A percentile compares a stretch with the other conserved stretches of the same genome.
Evolutionary conservation across 257 asterid species (phyloP).

Genomic region (Paulownia fortunei): DNA sequence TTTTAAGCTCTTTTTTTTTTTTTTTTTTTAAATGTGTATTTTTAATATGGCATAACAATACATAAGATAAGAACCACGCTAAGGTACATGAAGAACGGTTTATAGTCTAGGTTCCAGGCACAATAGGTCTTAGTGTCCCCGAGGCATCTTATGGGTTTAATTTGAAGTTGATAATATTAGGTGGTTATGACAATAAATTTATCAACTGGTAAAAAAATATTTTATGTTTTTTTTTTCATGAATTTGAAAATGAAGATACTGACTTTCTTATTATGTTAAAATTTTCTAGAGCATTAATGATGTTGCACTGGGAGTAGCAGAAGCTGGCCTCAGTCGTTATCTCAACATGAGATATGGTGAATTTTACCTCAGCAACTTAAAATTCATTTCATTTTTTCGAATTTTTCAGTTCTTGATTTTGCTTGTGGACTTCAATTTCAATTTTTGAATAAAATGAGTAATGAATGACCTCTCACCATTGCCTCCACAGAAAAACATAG

Average conservation of each 20-base stretch:
- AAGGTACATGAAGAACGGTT: no score
- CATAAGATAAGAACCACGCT: no score
- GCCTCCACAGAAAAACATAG: background rate
- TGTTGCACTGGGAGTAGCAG: constrained; percentile 48
- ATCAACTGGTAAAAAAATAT: no score
- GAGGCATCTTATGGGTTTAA: no score
- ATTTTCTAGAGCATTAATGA: constrained; percentile 43
- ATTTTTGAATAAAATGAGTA: background rate
- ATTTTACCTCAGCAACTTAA: background rate
- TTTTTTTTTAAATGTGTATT: no score
- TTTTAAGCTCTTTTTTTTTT: no score
- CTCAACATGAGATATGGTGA: constrained; percentile 49
- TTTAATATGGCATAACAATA: no score
- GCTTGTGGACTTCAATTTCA: background rate
- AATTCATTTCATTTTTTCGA: background rate
- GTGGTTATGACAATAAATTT: no score
- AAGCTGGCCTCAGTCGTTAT: constrained; percentile 50
- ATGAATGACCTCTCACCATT: background rate
- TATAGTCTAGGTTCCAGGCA: no score
- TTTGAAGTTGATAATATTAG: no score
- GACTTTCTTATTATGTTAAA: background rate
- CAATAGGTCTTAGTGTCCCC: no score
- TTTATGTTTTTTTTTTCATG: background rate
- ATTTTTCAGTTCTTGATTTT: background rate
- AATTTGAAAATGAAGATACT: background rate